Evolutionary conservation across 1,284 basidiomycete genomes (phyloP).

Genomic region (Vanrija sp.): DNA sequence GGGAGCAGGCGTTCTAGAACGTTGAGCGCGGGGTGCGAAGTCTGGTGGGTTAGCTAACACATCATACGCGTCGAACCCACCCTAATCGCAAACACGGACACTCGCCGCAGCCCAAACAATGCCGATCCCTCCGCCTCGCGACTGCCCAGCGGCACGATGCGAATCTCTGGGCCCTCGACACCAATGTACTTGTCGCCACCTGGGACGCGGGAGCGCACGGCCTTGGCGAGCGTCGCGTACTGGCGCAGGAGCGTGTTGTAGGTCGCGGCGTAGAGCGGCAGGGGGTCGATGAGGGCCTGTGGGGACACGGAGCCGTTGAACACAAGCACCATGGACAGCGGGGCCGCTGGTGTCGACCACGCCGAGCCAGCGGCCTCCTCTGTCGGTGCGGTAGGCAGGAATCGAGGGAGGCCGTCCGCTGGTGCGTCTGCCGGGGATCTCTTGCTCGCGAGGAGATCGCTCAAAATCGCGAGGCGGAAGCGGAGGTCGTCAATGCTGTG

Average conservation of each 20-base stretch:
- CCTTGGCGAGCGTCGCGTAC: constrained; percentile 24
- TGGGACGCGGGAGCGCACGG: constrained; percentile 1
- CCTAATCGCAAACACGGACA: constrained; percentile 63
- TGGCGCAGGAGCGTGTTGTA: constrained; percentile 43
- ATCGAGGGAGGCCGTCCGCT: neutral
- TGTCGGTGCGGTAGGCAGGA: constrained; percentile 30
- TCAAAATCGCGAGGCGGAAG: constrained; percentile 28
- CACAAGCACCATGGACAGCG: constrained; percentile 33
- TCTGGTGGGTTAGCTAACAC: constrained; percentile 6
- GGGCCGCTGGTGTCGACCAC: neutral
- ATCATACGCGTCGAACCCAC: constrained; percentile 46
- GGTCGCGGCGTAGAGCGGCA: constrained; percentile 40
- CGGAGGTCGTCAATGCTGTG: constrained; percentile 51
- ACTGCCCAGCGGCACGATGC: constrained; percentile 66
- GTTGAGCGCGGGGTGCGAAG: constrained; percentile 28
- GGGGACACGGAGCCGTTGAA: constrained; percentile 40
- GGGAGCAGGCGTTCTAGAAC: constrained; percentile 28
- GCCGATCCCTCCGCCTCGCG: constrained; percentile 65
- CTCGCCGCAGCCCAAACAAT: constrained; percentile 63
- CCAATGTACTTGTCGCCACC: neutral
- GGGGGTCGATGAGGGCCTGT: constrained; percentile 32
- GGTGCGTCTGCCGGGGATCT: constrained; percentile 1
- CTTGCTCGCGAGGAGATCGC: constrained; percentile 36
- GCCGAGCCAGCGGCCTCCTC: neutral
- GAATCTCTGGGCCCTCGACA: constrained; percentile 34